A percentile compares a stretch with the other conserved stretches of the same genome.
Evolutionary conservation across 2,329 filamentous ascomycete species (phyloP).

Genomic region (Teratosphaeria destructans): DNA sequence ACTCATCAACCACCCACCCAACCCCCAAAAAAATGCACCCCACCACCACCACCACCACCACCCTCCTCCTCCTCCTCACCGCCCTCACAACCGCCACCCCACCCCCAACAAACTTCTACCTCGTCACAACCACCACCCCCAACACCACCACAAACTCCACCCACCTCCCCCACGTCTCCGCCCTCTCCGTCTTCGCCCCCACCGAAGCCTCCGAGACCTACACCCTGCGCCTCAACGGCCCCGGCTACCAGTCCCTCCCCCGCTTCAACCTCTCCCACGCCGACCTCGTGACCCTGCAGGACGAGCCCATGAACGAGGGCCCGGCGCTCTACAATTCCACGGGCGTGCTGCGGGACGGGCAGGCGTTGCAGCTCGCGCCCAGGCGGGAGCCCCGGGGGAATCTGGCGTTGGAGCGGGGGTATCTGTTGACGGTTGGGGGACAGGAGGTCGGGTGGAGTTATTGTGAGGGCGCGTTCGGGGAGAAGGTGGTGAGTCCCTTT

Average conservation of each 20-base stretch:
- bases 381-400: constrained; percentile 23
- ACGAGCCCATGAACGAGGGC: constrained; percentile 20
- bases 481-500: constrained; percentile 23
- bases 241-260: constrained; percentile 30
- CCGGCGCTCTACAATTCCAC: constrained; percentile 26
- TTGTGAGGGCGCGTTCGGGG: constrained; percentile 24
- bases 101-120: constrained; percentile 24
- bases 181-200: constrained; percentile 30
- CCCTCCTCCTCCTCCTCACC: constrained; percentile 3
- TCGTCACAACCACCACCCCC: constrained; percentile 29
- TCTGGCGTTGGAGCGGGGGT: constrained; percentile 26
- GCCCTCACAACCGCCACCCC: not conserved
- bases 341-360: constrained; percentile 13
- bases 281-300: constrained; percentile 23
- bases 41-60: not conserved
- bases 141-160: constrained; percentile 19
- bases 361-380: constrained; percentile 25
- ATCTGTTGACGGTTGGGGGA: constrained; percentile 28
- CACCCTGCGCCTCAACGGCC: constrained; percentile 28
- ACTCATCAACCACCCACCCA: not conserved
- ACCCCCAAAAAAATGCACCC: constrained; percentile 3
- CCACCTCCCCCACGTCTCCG: constrained; percentile 26
- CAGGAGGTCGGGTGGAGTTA: constrained; percentile 30
- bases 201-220: constrained; percentile 22
- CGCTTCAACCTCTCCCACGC: constrained; percentile 28